A percentile compares a stretch with the other conserved stretches of the same genome.
These are phyloP conservation scores for Zygoascus bituminiphila DNA, from an alignment of 805 yeast species.

Conservation along the genomic window DNA sequence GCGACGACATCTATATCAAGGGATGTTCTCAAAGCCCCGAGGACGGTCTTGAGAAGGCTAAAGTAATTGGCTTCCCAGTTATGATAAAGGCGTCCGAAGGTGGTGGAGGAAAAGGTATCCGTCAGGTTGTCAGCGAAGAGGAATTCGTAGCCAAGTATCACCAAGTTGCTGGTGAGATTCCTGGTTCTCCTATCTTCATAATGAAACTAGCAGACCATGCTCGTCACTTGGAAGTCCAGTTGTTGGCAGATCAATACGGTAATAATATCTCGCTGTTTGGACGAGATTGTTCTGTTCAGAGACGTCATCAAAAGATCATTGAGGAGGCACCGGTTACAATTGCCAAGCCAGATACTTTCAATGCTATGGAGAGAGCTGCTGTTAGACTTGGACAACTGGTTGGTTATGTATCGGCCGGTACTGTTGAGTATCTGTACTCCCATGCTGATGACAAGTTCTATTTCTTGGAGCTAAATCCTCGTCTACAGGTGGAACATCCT, in stretches of 20 bases:
- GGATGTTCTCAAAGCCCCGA: constrained; percentile 85
- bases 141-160: constrained; percentile 70
- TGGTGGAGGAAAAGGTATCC: constrained; percentile 99
- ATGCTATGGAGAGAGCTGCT: constrained; percentile 93
- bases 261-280: constrained; percentile 95
- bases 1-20: constrained; percentile 70
- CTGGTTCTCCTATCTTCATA: constrained; percentile 97
- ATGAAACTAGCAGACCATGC: constrained; percentile 98
- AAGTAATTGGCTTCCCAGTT: constrained; percentile 89
- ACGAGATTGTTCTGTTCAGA: constrained; percentile 98
- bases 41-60: constrained; percentile 83
- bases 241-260: constrained; percentile 97
- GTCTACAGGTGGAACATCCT: constrained; percentile 99
- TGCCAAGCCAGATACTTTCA: constrained; percentile 79
- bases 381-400: constrained; percentile 93
- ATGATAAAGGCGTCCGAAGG: constrained; percentile 99
- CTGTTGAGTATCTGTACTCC: constrained; percentile 94
- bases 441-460: constrained; percentile 91
- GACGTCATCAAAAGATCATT: constrained; percentile 98
- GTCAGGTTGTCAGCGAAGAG: constrained; percentile 82
- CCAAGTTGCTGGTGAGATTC: constrained; percentile 96
- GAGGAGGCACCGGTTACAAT: constrained; percentile 99
- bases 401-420: constrained; percentile 98
- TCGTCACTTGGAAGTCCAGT: constrained; percentile 95
- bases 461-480: constrained; percentile 94